Evolutionary conservation across 768 basidiomycete genomes (phyloP), one percentile per base, ranked within the genome.

Genomic region (Collybia nuda): DNA sequence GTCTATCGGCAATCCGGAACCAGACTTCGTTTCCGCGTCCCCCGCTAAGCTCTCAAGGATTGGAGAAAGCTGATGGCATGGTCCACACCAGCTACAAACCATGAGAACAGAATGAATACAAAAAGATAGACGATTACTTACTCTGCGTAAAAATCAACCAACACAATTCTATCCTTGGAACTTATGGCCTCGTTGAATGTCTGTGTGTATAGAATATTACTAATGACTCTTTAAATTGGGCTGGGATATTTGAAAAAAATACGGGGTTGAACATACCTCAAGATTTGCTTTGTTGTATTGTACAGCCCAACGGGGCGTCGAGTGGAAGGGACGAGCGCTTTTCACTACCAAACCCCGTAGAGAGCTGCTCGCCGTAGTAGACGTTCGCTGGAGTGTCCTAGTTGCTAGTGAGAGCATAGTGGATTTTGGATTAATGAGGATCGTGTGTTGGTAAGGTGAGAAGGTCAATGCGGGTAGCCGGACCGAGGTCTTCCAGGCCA

Each of bases 141-240:
- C 89, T 89, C 81, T 41, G 90, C 89, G 62, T 90, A 86, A 56
- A 91, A 91, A 56, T 91, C 89, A 19, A 89, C 88, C 5, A 91
- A 68, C 37, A 86, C 78, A 21, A 87, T 66, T 42, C 80, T 78
- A 49, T 77, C 75, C 46, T 71, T 73, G 22, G 74, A 65, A 1
- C 61, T 59, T 11, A 64, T 60, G 40, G 70, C 65, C 53, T 73
- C 68, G 18, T 65, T 59, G 53, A 75, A 74, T 18, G 70, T 72
- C 76, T 79, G 64, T 15, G 23, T 7, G 17, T 26, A 15, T 17
- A 26, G 14, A 40, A 12, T 19, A 43, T 35, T 23, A 9, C 26
- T 39, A 23, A 15, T 11, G 15, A 26, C 4, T 23, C 8, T 24
- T 45, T 24, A 19, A 9, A 48, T 61, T 21, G 55, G 55, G 51